Evolutionary conservation across 106 monocot genomes (phyloP).

Genomic region (Platanthera guangdongensis): DNA sequence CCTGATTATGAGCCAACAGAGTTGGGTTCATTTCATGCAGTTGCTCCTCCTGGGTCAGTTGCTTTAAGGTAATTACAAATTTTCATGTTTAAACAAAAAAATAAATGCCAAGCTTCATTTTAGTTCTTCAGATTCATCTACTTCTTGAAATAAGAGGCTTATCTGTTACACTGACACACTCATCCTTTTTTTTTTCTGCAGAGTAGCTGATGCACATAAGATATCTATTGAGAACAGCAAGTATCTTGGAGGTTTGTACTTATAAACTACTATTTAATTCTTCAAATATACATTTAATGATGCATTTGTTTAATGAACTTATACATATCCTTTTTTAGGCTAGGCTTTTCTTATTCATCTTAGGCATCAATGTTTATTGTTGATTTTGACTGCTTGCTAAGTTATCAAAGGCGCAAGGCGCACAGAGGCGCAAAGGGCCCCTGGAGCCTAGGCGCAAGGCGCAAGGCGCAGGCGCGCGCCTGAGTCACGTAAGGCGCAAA

Average conservation of each 20-base stretch:
- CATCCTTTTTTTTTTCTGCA: slow-evolving; percentile 24
- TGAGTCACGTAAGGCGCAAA: too few relatives aligned
- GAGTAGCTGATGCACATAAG: slow-evolving; percentile 77
- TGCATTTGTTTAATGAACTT: neutral
- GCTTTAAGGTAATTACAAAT: slow-evolving; percentile 48
- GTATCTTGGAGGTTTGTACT: slow-evolving; percentile 95
- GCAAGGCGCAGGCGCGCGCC: too few relatives aligned
- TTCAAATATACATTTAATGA: neutral
- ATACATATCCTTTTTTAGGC: too few relatives aligned
- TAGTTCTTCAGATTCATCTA: neutral
- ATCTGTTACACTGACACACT: neutral
- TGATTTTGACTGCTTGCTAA: too few relatives aligned
- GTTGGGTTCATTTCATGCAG: slow-evolving; percentile 91
- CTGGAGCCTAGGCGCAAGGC: too few relatives aligned
- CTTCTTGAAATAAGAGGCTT: neutral
- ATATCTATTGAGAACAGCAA: slow-evolving; percentile 99
- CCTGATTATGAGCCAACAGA: slow-evolving; percentile 96
- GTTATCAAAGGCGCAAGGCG: too few relatives aligned
- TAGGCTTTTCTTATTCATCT: too few relatives aligned
- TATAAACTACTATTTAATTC: neutral
- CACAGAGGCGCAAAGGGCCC: too few relatives aligned
- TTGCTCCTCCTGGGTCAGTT: slow-evolving; percentile 83
- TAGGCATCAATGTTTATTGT: too few relatives aligned
- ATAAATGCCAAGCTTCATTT: neutral
- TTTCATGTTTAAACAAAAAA: neutral